These are phyloP conservation scores for Moricandia arvensis DNA, from an alignment of 345 rosid genomes.

Conservation along the genomic window DNA sequence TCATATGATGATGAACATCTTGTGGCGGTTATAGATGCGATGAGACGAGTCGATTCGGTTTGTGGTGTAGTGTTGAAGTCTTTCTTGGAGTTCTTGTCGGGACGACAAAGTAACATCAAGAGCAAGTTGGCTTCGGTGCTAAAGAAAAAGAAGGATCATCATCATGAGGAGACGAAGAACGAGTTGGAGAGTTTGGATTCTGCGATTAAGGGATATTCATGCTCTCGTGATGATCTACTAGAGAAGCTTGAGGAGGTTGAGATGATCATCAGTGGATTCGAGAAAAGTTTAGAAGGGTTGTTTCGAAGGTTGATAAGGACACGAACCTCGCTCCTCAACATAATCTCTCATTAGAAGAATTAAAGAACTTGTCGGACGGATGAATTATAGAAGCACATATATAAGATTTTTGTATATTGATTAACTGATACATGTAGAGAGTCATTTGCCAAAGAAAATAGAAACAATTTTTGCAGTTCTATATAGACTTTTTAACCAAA, in stretches of 20 bases:
- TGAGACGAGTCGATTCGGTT: constrained; percentile 41
- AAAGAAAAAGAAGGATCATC: constrained; percentile 46
- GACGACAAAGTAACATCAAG: constrained; percentile 39
- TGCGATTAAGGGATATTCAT: constrained; percentile 12
- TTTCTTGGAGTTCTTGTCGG: constrained; percentile 44
- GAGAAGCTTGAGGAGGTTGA: constrained; percentile 50
- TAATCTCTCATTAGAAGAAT: constrained; percentile 42
- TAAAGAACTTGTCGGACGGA: not conserved
- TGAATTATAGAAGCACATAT: not conserved
- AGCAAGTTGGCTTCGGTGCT: constrained; percentile 49
- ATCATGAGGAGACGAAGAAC: constrained; percentile 32
- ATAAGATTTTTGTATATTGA: not conserved
- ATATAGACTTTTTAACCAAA: not conserved
- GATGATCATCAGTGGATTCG: constrained; percentile 44
- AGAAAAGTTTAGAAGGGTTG: constrained; percentile 49
- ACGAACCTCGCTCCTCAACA: constrained; percentile 64
- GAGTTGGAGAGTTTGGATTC: constrained; percentile 48
- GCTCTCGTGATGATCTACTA: constrained; percentile 18
- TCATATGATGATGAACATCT: constrained; percentile 38
- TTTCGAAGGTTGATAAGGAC: constrained; percentile 61
- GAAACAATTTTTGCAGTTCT: not conserved
- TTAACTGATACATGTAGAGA: not conserved
- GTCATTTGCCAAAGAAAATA: not conserved
- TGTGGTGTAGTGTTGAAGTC: constrained; percentile 45
- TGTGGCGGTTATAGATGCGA: constrained; percentile 41